phyloP scores from a whole-genome alignment of 1,284 basidiomycete species.

The Trichosporon sp. region DNA sequence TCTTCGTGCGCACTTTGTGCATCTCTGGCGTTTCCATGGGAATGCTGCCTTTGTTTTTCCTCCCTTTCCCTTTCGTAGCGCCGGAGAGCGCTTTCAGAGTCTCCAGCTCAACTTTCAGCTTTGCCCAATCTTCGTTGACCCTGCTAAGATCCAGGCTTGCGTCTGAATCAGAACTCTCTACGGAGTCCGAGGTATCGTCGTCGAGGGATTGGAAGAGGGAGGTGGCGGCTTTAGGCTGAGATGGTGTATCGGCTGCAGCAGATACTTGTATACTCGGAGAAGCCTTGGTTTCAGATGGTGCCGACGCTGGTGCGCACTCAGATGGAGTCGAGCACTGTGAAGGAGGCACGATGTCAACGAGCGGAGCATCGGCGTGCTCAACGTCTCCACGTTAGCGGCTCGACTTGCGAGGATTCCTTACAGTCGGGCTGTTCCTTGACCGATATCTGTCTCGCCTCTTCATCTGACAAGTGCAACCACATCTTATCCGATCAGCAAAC shows the following conservation, averaged over 20 bases:
- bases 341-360: not conserved
- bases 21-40: slow-evolving; percentile 50
- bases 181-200: slow-evolving; percentile 7
- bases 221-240: not conserved
- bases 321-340: not conserved
- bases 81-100: slow-evolving; percentile 24
- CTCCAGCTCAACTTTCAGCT: slow-evolving; percentile 55
- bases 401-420: not conserved
- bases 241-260: not conserved
- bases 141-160: slow-evolving; percentile 59
- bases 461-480: slow-evolving; percentile 62
- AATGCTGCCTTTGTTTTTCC: slow-evolving; percentile 40
- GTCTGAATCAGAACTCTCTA: slow-evolving; percentile 30
- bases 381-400: not conserved
- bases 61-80: slow-evolving; percentile 31
- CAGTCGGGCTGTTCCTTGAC: not conserved
- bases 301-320: not conserved
- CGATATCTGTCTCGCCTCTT: slow-evolving; percentile 54
- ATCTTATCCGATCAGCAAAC: slow-evolving; percentile 54
- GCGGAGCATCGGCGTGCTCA: not conserved
- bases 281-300: not conserved
- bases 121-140: slow-evolving; percentile 44
- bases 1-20: slow-evolving; percentile 55
- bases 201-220: slow-evolving; percentile 36
- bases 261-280: not conserved